Base-by-base conservation (phyloP, 345 rosid genomes). In the Gossypium australe region DNA sequence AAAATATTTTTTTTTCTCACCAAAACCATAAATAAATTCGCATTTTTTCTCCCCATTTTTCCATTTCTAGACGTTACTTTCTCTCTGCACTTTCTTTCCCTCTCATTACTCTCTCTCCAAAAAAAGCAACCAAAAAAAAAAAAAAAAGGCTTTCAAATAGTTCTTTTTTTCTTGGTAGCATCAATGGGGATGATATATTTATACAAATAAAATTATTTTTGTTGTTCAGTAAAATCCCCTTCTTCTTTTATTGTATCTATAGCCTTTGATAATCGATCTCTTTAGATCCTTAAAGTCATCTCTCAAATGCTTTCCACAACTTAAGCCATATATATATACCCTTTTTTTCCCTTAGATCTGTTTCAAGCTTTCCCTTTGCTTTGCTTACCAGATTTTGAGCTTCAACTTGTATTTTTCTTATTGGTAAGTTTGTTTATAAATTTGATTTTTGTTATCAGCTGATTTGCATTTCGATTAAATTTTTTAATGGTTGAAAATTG, bases 151-250 rank as follows among this genome's bases (percentile, higher is more conserved):
- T 29, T 29, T 29, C 38, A 29, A 11, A 47, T 34, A 34, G 41
- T 34, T 34, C 41, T 34, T 34, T 34, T 77, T 75, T 67, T 74
- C 74, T 78, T 61, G 77, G 44, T 34, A 48, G 34, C 71, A 73
- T 76, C 80, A 77, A 73, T 73, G 71, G n/a, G 13, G 76, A 45
- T 44, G 3, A 14, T 56, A 53, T 73, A 5, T 5, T 34, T 34
- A 34, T 34, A 6, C 41, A 34, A 34, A 34, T 34, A 34, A 34
- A 34, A 5, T 34, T 4, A 34, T 34, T 3, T 48, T 67, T 45
- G 72, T 56, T 65, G 66, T 52, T 45, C n/a, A 3, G 34, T 29
- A 18, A 43, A 70, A 43, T 12, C 41, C 2, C 57, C n/a, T 57
- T 18, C 16, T 11, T 52, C 13, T 57, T 22, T 34, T 34, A 34